Conservation (phyloP, 164 flowering plant species). For the Vitis cinerea region DNA sequence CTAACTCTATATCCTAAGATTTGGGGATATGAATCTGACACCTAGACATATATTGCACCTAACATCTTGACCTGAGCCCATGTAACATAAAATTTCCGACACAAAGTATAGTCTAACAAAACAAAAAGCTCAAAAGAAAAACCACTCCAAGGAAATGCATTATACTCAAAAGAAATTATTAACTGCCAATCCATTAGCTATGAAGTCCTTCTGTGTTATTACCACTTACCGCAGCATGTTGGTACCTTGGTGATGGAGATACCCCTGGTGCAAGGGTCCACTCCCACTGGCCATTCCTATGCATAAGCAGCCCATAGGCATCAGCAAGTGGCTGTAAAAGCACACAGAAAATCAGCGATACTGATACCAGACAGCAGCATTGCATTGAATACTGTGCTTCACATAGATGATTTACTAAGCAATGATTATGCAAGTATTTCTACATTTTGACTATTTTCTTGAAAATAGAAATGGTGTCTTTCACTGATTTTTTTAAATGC, state of each 20-base stretch:
- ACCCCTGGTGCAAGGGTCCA: slow-evolving; percentile 99
- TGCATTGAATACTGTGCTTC: neutral
- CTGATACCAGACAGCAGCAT: neutral
- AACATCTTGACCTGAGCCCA: too few species aligned
- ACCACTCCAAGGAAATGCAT: too few species aligned
- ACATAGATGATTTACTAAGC: neutral
- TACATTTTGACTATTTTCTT: too few species aligned
- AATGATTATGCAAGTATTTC: too few species aligned
- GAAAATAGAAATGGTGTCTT: too few species aligned
- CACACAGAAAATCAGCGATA: slow-evolving; percentile 5
- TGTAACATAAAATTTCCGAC: too few species aligned
- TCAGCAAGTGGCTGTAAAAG: slow-evolving; percentile 82
- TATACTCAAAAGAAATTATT: neutral
- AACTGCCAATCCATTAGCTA: neutral
- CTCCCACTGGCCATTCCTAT: slow-evolving; percentile 98
- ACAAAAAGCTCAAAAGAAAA: too few species aligned
- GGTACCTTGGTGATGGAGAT: slow-evolving; percentile 93
- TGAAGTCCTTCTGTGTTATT: neutral
- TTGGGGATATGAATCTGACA: too few species aligned
- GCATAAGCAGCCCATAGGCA: slow-evolving; percentile 98
- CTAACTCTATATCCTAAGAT: too few species aligned
- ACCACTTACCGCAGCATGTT: slow-evolving; percentile 95
- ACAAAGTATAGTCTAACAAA: too few species aligned
- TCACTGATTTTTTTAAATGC: too few species aligned
- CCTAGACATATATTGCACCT: too few species aligned